Conservation (phyloP, 768 basidiomycete genomes). For the Termitomyces sp. region DNA sequence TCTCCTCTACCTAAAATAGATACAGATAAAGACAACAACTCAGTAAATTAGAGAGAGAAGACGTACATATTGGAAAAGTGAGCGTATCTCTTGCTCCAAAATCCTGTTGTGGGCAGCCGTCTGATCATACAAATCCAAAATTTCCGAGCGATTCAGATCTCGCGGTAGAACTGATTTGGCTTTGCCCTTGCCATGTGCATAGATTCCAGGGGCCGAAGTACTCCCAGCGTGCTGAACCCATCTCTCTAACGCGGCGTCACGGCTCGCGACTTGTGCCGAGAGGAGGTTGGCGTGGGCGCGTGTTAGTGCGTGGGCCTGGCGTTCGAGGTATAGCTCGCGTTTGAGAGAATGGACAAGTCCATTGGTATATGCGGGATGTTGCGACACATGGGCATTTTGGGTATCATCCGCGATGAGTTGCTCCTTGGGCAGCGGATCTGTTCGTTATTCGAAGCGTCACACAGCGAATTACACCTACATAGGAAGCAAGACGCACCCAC, state of each 20-base stretch:
- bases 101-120: constrained; percentile 28
- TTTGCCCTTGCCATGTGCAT: neutral
- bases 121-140: constrained; percentile 27
- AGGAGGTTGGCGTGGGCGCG: constrained; percentile 35
- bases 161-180: neutral
- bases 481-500: constrained; percentile 29
- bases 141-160: constrained; percentile 21
- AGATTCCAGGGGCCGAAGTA: neutral
- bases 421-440: neutral
- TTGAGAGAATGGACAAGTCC: constrained; percentile 35
- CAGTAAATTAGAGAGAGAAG: neutral
- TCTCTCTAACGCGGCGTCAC: constrained; percentile 44
- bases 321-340: constrained; percentile 35
- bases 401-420: neutral
- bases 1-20: constrained; percentile 6
- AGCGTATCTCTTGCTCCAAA: constrained; percentile 35
- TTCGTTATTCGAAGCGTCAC: neutral
- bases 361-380: constrained; percentile 17
- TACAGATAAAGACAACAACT: neutral
- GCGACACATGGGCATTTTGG: neutral
- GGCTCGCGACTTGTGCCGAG: constrained; percentile 44
- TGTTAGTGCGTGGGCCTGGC: constrained; percentile 31
- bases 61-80: constrained; percentile 25
- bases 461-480: neutral
- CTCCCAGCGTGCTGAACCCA: constrained; percentile 1